Evolutionary conservation across 345 rosid genomes (phyloP).

Genomic region (Heritiera littoralis): DNA sequence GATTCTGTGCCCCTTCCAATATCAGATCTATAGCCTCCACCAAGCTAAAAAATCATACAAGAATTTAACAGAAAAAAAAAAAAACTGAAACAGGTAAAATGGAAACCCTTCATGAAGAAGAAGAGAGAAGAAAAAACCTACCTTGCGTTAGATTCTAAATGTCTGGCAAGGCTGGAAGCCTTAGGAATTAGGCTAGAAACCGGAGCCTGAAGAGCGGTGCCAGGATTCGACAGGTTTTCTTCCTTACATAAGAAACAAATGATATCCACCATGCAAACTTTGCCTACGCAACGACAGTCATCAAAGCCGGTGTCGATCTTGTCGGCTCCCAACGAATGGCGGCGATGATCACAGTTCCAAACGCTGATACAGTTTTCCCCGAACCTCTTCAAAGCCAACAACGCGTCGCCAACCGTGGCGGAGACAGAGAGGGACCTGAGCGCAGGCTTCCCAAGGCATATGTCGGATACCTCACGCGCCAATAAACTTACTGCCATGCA

Average conservation of each 20-base stretch:
- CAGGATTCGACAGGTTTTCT: conserved; percentile 47
- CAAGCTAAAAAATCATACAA: conserved; percentile 39
- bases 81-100: background rate
- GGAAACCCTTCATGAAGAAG: background rate
- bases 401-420: conserved; percentile 64
- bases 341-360: conserved; percentile 55
- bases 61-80: background rate
- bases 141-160: conserved; percentile 62
- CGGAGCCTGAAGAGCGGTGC: conserved; percentile 42
- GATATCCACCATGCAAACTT: conserved; percentile 65
- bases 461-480: conserved; percentile 49
- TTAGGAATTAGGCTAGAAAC: conserved; percentile 40
- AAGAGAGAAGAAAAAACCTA: background rate
- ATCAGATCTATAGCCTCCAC: conserved; percentile 56
- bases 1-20: conserved; percentile 55
- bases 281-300: conserved; percentile 60
- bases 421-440: conserved; percentile 50
- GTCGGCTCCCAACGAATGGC: background rate
- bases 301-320: background rate
- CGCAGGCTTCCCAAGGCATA: conserved; percentile 73
- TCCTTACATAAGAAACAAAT: conserved; percentile 55
- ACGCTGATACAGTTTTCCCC: conserved; percentile 50
- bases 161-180: conserved; percentile 36
- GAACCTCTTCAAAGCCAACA: conserved; percentile 41
- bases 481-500: conserved; percentile 64